These are phyloP conservation scores for Bruguiera parviflora DNA, from an alignment of 345 rosid genomes.

Conservation along the genomic window DNA sequence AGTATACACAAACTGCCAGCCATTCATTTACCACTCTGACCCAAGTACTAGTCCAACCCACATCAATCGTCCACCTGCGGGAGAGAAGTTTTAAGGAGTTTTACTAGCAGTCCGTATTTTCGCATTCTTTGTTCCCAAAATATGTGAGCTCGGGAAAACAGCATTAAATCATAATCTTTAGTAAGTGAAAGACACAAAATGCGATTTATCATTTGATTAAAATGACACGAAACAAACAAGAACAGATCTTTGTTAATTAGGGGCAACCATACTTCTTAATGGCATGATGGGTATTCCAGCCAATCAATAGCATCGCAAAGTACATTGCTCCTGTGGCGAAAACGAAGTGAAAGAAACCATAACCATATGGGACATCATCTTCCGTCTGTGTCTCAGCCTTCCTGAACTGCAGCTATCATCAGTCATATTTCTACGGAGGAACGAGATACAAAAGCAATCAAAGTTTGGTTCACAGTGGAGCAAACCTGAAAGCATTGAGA, in stretches of 20 bases:
- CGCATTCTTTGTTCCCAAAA: no score
- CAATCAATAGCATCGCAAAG: constrained; percentile 84
- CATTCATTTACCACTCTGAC: constrained; percentile 88
- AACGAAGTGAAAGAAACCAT: constrained; percentile 96
- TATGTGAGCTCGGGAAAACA: no score
- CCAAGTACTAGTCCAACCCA: constrained; percentile 99
- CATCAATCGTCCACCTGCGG: constrained; percentile 94
- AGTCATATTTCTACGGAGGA: constrained; percentile 13
- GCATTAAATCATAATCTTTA: no score
- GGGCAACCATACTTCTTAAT: constrained; percentile 55
- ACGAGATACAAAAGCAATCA: not conserved
- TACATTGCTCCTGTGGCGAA: constrained; percentile 98
- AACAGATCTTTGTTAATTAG: not conserved
- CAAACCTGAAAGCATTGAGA: constrained; percentile 92
- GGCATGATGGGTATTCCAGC: constrained; percentile 89
- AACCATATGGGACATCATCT: constrained; percentile 81
- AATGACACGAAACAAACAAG: not conserved
- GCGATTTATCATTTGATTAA: not conserved
- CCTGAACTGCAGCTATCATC: constrained; percentile 43
- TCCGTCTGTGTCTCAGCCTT: constrained; percentile 46
- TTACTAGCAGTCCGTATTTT: no score
- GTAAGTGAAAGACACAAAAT: not conserved
- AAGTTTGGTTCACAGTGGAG: constrained; percentile 4
- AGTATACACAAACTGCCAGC: constrained; percentile 85
- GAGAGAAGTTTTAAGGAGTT: not conserved